Percentiles rank a stretch among this genome's conserved stretches.
These are phyloP conservation scores for Exophiala bonariae DNA, from an alignment of 2,329 filamentous ascomycete genomes.

Conservation along the genomic window DNA sequence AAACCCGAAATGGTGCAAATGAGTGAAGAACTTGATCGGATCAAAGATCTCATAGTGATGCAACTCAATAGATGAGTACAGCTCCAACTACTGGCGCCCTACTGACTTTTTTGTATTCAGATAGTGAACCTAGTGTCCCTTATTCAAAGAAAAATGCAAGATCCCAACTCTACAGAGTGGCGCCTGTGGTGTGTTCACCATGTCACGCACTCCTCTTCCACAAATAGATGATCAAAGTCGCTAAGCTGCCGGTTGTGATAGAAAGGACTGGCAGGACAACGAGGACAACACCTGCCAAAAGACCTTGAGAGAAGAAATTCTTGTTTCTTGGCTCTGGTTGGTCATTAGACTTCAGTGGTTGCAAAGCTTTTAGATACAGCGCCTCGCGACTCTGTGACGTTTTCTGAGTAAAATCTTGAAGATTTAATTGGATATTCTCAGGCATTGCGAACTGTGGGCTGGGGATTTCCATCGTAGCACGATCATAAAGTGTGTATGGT, in stretches of 20 bases:
- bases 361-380: background rate
- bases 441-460: constrained; percentile 7
- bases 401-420: background rate
- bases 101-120: too few relatives aligned
- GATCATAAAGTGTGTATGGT: background rate
- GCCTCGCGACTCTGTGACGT: background rate
- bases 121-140: too few relatives aligned
- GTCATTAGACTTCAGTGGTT: constrained; percentile 9
- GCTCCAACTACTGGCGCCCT: too few relatives aligned
- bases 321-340: constrained; percentile 4
- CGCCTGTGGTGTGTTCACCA: too few relatives aligned
- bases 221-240: too few relatives aligned
- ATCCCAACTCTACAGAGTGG: too few relatives aligned
- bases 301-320: constrained; percentile 10
- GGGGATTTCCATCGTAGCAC: constrained; percentile 10
- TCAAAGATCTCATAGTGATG: too few relatives aligned
- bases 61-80: too few relatives aligned
- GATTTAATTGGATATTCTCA: background rate
- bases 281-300: background rate
- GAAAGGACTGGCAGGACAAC: constrained; percentile 3
- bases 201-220: too few relatives aligned
- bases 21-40: too few relatives aligned
- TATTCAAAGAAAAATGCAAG: too few relatives aligned
- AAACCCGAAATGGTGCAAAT: too few relatives aligned
- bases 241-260: background rate